Evolutionary conservation across 2,329 filamentous ascomycete species (phyloP).

Genomic region (Chaetomium sp.): DNA sequence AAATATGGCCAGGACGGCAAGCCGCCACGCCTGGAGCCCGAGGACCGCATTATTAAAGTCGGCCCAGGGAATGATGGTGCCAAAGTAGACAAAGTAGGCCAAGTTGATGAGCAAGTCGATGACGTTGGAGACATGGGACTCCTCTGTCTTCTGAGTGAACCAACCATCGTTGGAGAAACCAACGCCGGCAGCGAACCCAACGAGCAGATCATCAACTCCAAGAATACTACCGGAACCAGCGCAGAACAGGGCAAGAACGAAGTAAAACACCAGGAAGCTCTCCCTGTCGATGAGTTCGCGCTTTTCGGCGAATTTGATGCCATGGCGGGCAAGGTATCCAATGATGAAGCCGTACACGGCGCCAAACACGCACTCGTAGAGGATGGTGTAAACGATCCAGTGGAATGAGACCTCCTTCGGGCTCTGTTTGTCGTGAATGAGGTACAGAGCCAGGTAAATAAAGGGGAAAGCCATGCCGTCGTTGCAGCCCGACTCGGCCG

Average conservation of each 20-base stretch:
- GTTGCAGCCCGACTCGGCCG: constrained; percentile 96
- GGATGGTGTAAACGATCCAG: constrained; percentile 82
- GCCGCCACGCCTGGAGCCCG: constrained; percentile 77
- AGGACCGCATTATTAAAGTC: constrained; percentile 72
- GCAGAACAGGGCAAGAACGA: constrained; percentile 90
- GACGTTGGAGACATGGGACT: constrained; percentile 98
- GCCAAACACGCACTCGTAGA: constrained; percentile 95
- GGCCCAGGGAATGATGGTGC: constrained; percentile 94
- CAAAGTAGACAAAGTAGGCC: constrained; percentile 96
- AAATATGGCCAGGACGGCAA: constrained; percentile 88
- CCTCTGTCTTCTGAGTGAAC: constrained; percentile 97
- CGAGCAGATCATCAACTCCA: constrained; percentile 86
- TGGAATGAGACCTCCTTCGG: constrained; percentile 66
- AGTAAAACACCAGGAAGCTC: constrained; percentile 98
- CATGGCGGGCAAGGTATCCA: constrained; percentile 84
- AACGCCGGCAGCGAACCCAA: constrained; percentile 93
- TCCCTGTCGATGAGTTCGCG: constrained; percentile 86
- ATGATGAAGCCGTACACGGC: constrained; percentile 80
- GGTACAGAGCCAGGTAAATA: constrained; percentile 84
- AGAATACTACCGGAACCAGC: constrained; percentile 88
- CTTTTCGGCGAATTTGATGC: constrained; percentile 81
- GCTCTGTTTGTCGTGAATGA: constrained; percentile 72
- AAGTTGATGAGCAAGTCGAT: constrained; percentile 96
- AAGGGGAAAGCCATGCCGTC: constrained; percentile 99
- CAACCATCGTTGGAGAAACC: constrained; percentile 99